These are phyloP conservation scores for Saturnispora besseyi DNA, from an alignment of 805 yeast genomes.

Conservation along the genomic window DNA sequence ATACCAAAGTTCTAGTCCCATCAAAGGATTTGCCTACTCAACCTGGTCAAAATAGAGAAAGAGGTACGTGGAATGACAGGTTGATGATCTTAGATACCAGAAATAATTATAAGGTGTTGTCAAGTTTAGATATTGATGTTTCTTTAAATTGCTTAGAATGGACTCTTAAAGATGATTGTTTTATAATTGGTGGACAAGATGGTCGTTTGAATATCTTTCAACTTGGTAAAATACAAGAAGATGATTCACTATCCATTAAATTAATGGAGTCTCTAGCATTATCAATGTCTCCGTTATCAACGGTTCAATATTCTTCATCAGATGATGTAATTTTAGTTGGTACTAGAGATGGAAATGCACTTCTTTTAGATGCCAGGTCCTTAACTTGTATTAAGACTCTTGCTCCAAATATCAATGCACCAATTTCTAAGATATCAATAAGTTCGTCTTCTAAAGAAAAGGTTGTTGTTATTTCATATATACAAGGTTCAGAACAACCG, in stretches of 20 bases:
- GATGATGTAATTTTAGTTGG: conserved; percentile 8
- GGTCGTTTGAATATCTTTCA: conserved; percentile 9
- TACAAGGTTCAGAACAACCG: conserved; percentile 2
- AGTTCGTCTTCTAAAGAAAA: background rate
- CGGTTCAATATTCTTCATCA: conserved; percentile 1
- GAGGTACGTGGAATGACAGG: background rate
- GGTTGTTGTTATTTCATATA: background rate
- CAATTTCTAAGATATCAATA: conserved; percentile 9
- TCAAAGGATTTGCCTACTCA: background rate
- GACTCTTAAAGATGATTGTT: background rate
- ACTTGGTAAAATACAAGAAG: background rate
- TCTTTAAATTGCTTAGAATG: conserved; percentile 5
- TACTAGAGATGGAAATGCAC: conserved; percentile 13
- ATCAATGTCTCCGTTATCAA: conserved; percentile 12
- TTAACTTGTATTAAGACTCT: conserved; percentile 8
- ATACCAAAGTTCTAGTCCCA: background rate
- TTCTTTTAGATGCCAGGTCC: conserved; percentile 7
- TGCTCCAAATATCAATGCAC: conserved; percentile 6
- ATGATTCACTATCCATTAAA: background rate
- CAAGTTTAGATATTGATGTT: background rate
- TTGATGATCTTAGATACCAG: conserved; percentile 3
- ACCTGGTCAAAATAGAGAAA: conserved; percentile 1
- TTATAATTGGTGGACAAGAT: conserved; percentile 8
- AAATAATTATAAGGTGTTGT: background rate
- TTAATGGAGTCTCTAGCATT: conserved; percentile 1